Conservation (phyloP, 2,329 filamentous ascomycete species). For the Talaromyces islandicus region DNA sequence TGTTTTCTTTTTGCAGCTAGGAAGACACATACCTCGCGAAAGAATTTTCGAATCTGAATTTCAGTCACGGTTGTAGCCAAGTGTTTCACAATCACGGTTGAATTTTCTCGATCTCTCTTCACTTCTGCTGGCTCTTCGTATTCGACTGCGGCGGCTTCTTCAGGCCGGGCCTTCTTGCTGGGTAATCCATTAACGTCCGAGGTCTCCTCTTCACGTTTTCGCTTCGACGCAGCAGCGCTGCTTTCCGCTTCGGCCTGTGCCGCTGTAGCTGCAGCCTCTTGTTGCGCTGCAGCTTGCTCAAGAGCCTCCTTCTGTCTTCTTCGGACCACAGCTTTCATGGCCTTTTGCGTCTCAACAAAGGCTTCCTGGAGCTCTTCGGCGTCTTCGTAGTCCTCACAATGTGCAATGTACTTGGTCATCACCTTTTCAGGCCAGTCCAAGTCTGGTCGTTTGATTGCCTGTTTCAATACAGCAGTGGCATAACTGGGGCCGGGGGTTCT, state of each 20-base stretch:
- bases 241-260: neutral
- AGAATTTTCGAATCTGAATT: constrained; percentile 77
- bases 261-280: constrained; percentile 11
- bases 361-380: constrained; percentile 68
- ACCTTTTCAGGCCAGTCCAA: constrained; percentile 48
- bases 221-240: constrained; percentile 45
- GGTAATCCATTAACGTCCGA: constrained; percentile 46
- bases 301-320: constrained; percentile 62
- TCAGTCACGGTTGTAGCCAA: constrained; percentile 65
- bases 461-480: constrained; percentile 70
- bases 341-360: constrained; percentile 66
- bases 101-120: constrained; percentile 86
- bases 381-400: constrained; percentile 83
- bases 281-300: constrained; percentile 20
- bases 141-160: constrained; percentile 27
- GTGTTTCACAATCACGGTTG: constrained; percentile 74
- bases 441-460: constrained; percentile 55
- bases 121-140: constrained; percentile 28
- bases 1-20: neutral
- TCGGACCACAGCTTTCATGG: constrained; percentile 56
- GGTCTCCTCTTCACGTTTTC: constrained; percentile 62
- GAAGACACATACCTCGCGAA: constrained; percentile 57
- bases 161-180: constrained; percentile 62
- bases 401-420: constrained; percentile 40
- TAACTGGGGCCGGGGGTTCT: constrained; percentile 61